phyloP scores from a whole-genome alignment of 768 basidiomycete species.

The Suillus subluteus region DNA sequence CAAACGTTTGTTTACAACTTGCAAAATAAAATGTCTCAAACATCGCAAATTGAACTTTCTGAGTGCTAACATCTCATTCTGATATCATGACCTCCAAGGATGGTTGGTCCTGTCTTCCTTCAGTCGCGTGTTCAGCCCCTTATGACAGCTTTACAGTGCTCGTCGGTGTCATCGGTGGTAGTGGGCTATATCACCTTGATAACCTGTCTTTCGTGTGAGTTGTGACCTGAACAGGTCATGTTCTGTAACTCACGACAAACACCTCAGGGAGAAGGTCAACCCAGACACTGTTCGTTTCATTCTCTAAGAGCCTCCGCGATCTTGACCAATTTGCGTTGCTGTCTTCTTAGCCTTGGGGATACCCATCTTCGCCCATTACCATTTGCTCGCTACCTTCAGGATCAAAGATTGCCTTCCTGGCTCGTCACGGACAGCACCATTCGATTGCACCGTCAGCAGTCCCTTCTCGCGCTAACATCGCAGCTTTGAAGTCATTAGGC shows the following conservation, averaged over 20 bases:
- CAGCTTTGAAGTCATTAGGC: slow-evolving; percentile 91
- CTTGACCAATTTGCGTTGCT: neutral
- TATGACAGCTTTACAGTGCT: slow-evolving; percentile 50
- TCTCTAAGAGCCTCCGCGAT: neutral
- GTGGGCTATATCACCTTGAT: slow-evolving; percentile 91
- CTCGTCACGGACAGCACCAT: slow-evolving; percentile 88
- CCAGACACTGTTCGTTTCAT: slow-evolving; percentile 70
- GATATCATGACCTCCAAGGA: slow-evolving; percentile 4
- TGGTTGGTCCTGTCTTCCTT: neutral
- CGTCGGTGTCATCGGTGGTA: slow-evolving; percentile 90
- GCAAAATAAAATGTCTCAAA: neutral
- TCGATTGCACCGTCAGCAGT: slow-evolving; percentile 78
- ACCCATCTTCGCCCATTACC: slow-evolving; percentile 89
- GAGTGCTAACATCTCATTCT: neutral
- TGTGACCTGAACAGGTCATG: neutral
- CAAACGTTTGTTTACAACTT: slow-evolving; percentile 1
- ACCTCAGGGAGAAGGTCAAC: slow-evolving; percentile 69
- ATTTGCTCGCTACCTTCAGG: slow-evolving; percentile 88
- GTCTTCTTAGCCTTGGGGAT: slow-evolving; percentile 81
- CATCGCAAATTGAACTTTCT: neutral
- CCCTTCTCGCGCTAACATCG: slow-evolving; percentile 90
- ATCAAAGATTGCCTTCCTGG: slow-evolving; percentile 82
- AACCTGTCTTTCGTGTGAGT: slow-evolving; percentile 87
- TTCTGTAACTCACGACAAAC: neutral
- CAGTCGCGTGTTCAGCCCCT: neutral